A percentile compares a stretch with the other conserved stretches of the same genome.
phyloP scores from a whole-genome alignment of 164 flowering plant species.

The Vitis riparia region DNA sequence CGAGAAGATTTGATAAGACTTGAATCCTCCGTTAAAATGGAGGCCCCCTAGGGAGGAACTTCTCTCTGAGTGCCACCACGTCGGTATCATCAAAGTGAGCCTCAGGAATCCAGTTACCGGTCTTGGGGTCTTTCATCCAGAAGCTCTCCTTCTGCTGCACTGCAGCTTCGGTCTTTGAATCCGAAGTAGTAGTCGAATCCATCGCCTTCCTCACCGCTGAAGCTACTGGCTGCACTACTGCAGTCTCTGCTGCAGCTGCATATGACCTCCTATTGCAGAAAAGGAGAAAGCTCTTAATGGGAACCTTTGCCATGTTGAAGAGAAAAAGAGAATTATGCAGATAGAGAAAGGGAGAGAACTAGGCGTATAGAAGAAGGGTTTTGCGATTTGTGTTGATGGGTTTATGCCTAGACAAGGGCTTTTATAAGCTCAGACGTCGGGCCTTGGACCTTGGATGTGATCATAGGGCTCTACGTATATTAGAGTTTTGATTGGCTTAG shows the following conservation, averaged over 20 bases:
- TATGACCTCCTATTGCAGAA: slow-evolving; percentile 13
- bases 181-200: background rate
- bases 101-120: slow-evolving; percentile 68
- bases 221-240: background rate
- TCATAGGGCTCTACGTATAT: too few relatives aligned
- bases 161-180: background rate
- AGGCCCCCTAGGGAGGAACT: slow-evolving; percentile 22
- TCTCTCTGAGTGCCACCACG: slow-evolving; percentile 45
- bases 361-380: background rate
- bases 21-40: too few relatives aligned
- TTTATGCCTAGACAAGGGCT: too few relatives aligned
- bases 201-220: background rate
- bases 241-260: slow-evolving; percentile 14
- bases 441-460: too few relatives aligned
- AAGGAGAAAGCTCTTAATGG: slow-evolving; percentile 3
- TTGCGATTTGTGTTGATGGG: too few relatives aligned
- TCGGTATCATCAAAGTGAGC: slow-evolving; percentile 46
- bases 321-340: background rate
- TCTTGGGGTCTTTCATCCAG: slow-evolving; percentile 70
- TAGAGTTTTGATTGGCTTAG: too few relatives aligned
- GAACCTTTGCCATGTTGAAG: slow-evolving; percentile 2
- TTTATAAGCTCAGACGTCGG: too few relatives aligned
- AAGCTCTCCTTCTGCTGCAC: slow-evolving; percentile 12
- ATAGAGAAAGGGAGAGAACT: background rate
- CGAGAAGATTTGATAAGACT: too few relatives aligned